Conservation (phyloP, 306 rosid genomes). For the Calophaca sinica region DNA sequence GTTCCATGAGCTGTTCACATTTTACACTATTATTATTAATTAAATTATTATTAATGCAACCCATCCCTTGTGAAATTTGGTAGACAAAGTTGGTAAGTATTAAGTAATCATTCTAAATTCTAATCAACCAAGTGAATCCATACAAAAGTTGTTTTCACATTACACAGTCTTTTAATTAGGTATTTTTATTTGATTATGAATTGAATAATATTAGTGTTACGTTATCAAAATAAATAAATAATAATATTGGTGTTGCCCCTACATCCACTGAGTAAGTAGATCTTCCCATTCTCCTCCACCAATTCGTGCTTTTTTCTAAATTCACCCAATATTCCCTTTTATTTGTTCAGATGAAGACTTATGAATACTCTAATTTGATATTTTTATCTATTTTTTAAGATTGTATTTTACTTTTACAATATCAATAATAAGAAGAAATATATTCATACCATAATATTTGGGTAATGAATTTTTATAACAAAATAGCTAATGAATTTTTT, state of each 20-base stretch:
- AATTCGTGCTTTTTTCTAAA: too few species aligned
- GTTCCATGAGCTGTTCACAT: not conserved
- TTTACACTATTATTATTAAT: slow-evolving; percentile 15
- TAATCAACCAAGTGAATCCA: slow-evolving; percentile 3
- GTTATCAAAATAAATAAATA: too few species aligned
- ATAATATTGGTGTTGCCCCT: not conserved
- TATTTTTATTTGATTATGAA: not conserved
- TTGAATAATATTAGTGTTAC: not conserved
- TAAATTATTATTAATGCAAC: not conserved
- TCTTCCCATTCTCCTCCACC: not conserved
- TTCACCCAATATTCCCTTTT: too few species aligned
- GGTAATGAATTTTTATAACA: too few species aligned
- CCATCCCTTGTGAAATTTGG: not conserved
- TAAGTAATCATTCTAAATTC: slow-evolving; percentile 8
- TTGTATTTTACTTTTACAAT: not conserved
- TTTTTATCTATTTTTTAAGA: not conserved
- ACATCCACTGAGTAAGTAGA: not conserved
- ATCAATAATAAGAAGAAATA: too few species aligned
- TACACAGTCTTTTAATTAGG: not conserved
- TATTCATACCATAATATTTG: too few species aligned
- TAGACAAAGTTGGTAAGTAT: slow-evolving; percentile 16
- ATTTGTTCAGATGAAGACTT: too few species aligned
- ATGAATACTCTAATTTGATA: not conserved
- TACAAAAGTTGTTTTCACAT: slow-evolving; percentile 23
- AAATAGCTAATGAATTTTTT: too few species aligned